These are phyloP conservation scores for Talaromyces sp. DNA, from an alignment of 2,329 filamentous ascomycete genomes.

Conservation along the genomic window DNA sequence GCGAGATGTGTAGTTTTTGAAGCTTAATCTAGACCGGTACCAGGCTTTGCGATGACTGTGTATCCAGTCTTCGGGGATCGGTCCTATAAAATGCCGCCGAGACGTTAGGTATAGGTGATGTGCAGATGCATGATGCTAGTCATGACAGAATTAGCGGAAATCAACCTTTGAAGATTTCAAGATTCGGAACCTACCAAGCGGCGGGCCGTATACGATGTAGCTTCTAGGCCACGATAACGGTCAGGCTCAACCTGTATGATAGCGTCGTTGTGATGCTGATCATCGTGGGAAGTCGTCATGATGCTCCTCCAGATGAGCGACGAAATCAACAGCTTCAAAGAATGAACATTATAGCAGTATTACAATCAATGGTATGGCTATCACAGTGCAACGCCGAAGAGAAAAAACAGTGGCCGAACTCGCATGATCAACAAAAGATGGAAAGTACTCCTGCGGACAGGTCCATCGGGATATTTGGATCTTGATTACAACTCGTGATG, in stretches of 20 bases:
- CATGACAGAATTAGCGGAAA: constrained; percentile 5
- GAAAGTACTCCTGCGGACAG: background rate
- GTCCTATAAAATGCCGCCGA: constrained; percentile 62
- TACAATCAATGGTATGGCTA: background rate
- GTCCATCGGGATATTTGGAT: background rate
- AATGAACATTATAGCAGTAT: background rate
- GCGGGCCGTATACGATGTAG: constrained; percentile 54
- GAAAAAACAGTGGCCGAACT: background rate
- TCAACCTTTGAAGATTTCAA: constrained; percentile 18
- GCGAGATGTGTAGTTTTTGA: constrained; percentile 47
- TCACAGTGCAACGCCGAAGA: background rate
- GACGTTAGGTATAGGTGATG: constrained; percentile 61
- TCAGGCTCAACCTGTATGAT: constrained; percentile 20
- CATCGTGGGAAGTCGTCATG: constrained; percentile 13
- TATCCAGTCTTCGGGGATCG: constrained; percentile 64
- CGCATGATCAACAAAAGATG: background rate
- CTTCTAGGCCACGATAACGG: constrained; percentile 38
- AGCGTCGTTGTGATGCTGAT: constrained; percentile 6
- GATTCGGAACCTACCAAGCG: constrained; percentile 45
- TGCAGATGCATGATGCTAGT: constrained; percentile 58
- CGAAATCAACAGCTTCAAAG: background rate
- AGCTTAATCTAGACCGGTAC: constrained; percentile 51
- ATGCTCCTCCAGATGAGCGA: constrained; percentile 10
- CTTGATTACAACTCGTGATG: background rate
- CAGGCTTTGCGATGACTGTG: constrained; percentile 61